Conservation (phyloP, 495 filamentous ascomycete genomes). For the Opeltia flavorubescens region DNA sequence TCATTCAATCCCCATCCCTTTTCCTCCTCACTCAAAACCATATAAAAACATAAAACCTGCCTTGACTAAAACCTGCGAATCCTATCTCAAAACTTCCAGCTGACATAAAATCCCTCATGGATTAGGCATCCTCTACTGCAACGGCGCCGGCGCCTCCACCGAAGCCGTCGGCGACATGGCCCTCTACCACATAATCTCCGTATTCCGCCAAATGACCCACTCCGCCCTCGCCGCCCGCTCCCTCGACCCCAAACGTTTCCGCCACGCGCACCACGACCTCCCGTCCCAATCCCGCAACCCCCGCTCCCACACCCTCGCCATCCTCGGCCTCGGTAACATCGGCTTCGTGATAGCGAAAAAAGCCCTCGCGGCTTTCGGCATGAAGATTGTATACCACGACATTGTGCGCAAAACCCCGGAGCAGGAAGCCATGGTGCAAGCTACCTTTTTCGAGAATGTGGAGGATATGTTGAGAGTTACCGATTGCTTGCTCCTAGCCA, state of each 20-base stretch:
- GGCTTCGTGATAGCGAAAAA: constrained; percentile 53
- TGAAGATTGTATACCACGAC: constrained; percentile 58
- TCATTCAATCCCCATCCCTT: not conserved
- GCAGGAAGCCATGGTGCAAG: constrained; percentile 23
- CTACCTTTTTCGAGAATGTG: constrained; percentile 36
- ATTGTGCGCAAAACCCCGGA: constrained; percentile 37
- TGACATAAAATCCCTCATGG: no score
- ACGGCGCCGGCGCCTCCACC: constrained; percentile 51
- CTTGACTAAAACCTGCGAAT: not conserved
- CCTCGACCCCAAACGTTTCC: constrained; percentile 26
- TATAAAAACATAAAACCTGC: not conserved
- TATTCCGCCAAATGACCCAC: constrained; percentile 50
- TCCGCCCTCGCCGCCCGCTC: constrained; percentile 40
- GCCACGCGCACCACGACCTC: constrained; percentile 41
- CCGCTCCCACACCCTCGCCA: constrained; percentile 38
- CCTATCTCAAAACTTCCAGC: not conserved
- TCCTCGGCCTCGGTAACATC: constrained; percentile 57
- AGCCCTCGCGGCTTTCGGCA: constrained; percentile 43
- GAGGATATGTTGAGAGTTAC: constrained; percentile 36
- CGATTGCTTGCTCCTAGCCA: constrained; percentile 57
- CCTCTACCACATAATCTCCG: constrained; percentile 47
- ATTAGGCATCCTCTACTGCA: constrained; percentile 64
- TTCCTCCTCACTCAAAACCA: not conserved
- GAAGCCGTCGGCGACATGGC: constrained; percentile 56
- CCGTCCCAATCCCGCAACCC: constrained; percentile 44